Base-by-base conservation (phyloP, 192 early-diverging fungal species). In the Spizellomyces punctatus region DNA sequence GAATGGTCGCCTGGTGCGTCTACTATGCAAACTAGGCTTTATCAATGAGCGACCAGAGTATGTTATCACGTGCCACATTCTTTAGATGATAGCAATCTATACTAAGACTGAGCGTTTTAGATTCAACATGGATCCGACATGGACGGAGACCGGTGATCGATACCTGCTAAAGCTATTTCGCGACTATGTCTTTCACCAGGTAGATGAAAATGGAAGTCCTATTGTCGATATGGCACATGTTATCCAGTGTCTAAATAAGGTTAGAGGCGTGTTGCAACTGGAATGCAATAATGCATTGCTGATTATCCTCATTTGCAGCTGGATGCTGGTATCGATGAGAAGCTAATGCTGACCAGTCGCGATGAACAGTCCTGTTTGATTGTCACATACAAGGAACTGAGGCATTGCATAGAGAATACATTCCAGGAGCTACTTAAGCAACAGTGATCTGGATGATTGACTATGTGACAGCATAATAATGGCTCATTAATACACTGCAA, bases 121-220 rank as follows among this genome's bases (percentile, higher is more conserved):
- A 75, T 94, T 94, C 70, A 90, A 90, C 56, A 86, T 89, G 81
- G 96, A 97, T 76, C 88, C 94, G 5, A 89, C 89, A 64, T 99
- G 96, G 96, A 91, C 95, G 10, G 96, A 99, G 76, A 99, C 96
- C 0, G 98, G 98, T 6, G 98, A 99, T 80, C 84, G 96, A 47
- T 99, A 99, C 77, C 86, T 98, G 56, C 89, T 98, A 63, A 98
- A 98, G 80, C 83, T 99, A 17, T 99, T 99, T 76, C 86, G 98
- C 57, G 98, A 99, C 79, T 97, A 95, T 69, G 92, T 98, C 21
- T 99, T 99, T 76, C 98, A 98, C 77, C 92, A 94, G 74, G 95
- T 97, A 12, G 89, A 96, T 72, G 81, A 85, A 48, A 81, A 83
- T 50, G 94, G 94, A 8, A 81, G 84, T 48, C 92, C 96, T 9